These are phyloP conservation scores for Hortaea werneckii DNA, from an alignment of 2,329 filamentous ascomycete species.

Conservation along the genomic window DNA sequence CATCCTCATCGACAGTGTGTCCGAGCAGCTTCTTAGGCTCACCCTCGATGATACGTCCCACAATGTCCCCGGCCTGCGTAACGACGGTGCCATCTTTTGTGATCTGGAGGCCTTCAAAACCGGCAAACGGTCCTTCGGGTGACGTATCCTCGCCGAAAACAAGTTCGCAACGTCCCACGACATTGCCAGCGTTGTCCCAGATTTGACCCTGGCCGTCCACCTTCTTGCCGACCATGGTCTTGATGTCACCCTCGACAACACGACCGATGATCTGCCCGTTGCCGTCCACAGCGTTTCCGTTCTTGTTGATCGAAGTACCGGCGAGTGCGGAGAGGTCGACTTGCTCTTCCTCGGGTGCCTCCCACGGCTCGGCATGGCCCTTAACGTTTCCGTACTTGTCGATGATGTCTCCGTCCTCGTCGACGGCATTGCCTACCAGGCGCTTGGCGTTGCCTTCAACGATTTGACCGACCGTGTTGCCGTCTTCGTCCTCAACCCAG, in stretches of 20 bases:
- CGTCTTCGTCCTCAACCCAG: conserved; percentile 41
- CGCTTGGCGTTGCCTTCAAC: conserved; percentile 51
- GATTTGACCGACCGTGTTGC: conserved; percentile 43
- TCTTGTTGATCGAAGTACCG: conserved; percentile 54
- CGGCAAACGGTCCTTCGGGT: conserved; percentile 48
- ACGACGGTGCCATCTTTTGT: conserved; percentile 48
- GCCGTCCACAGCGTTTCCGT: conserved; percentile 51
- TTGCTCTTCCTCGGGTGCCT: conserved; percentile 34
- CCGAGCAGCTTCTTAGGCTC: conserved; percentile 42
- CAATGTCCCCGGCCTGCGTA: conserved; percentile 35
- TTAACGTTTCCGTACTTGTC: conserved; percentile 53
- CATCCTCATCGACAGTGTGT: conserved; percentile 42
- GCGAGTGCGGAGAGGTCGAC: conserved; percentile 50
- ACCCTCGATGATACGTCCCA: conserved; percentile 41
- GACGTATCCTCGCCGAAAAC: conserved; percentile 39
- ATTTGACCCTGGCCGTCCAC: conserved; percentile 54
- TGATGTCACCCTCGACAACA: conserved; percentile 46
- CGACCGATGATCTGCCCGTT: conserved; percentile 50
- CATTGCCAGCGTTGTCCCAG: conserved; percentile 53
- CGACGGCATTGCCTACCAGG: conserved; percentile 48
- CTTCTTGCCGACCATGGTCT: conserved; percentile 49
- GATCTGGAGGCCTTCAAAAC: conserved; percentile 47
- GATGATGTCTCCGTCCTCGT: conserved; percentile 53
- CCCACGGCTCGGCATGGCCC: conserved; percentile 48
- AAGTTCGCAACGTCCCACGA: conserved; percentile 50